Conservation (phyloP, 2,329 filamentous ascomycete genomes). For the Scedosporium boydii region DNA sequence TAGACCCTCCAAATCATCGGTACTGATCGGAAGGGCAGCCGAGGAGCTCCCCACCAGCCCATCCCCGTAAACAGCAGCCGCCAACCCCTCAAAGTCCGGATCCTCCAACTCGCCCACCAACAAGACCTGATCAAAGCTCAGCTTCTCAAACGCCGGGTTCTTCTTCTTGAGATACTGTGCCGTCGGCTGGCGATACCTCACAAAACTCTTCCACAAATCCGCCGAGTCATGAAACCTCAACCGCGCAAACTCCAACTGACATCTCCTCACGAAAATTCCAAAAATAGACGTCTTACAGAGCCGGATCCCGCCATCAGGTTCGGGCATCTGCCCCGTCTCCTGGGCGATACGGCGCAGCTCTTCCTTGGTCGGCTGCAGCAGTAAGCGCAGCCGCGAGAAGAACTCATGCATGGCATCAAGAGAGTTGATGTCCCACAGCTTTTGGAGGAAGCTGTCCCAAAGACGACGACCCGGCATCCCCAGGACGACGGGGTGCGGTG, state of each 20-base stretch:
- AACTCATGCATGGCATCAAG: slow-evolving; percentile 73
- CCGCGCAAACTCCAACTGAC: slow-evolving; percentile 69
- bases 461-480: slow-evolving; percentile 66
- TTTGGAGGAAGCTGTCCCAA: slow-evolving; percentile 77
- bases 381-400: slow-evolving; percentile 48
- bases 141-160: slow-evolving; percentile 45
- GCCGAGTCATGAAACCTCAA: slow-evolving; percentile 72
- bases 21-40: slow-evolving; percentile 48
- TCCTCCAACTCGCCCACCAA: slow-evolving; percentile 38
- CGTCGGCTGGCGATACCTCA: slow-evolving; percentile 71
- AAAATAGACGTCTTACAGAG: slow-evolving; percentile 69
- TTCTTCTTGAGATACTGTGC: slow-evolving; percentile 55
- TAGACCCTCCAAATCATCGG: slow-evolving; percentile 69
- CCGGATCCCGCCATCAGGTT: slow-evolving; percentile 40
- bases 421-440: slow-evolving; percentile 76
- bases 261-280: slow-evolving; percentile 68
- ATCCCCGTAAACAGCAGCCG: slow-evolving; percentile 41
- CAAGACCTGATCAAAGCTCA: slow-evolving; percentile 50
- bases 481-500: slow-evolving; percentile 38
- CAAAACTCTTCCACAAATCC: slow-evolving; percentile 73
- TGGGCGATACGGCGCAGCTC: slow-evolving; percentile 40
- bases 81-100: slow-evolving; percentile 33
- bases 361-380: slow-evolving; percentile 54
- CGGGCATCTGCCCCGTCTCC: slow-evolving; percentile 29
- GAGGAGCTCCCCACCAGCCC: slow-evolving; percentile 35